These are phyloP conservation scores for Heterobasidion occidentale DNA, from an alignment of 1,284 basidiomycete genomes.

Conservation along the genomic window DNA sequence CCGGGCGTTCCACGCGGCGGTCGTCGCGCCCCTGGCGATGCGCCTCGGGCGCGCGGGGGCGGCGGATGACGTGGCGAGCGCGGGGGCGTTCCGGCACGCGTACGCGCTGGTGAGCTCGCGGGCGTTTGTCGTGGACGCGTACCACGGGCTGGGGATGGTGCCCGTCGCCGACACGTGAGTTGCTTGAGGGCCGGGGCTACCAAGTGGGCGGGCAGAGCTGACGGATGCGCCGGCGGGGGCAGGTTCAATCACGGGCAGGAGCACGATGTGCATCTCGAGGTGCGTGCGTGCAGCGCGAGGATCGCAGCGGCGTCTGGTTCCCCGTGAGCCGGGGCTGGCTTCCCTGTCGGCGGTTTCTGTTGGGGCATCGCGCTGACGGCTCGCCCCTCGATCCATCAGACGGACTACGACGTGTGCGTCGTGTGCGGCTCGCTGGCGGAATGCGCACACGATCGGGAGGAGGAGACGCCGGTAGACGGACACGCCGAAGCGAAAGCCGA, in stretches of 20 bases:
- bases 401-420: conserved; percentile 79
- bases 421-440: conserved; percentile 68
- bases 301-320: too few relatives aligned
- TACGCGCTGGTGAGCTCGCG: conserved; percentile 82
- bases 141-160: conserved; percentile 81
- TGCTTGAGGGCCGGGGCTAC: too few relatives aligned
- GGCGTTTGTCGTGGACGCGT: conserved; percentile 83
- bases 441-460: conserved; percentile 63
- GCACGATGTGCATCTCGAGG: conserved; percentile 74
- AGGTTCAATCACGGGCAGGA: conserved; percentile 80
- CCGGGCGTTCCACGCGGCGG: conserved; percentile 35
- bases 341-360: neutral
- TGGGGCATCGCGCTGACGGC: neutral
- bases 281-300: conserved; percentile 21
- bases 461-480: neutral
- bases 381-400: conserved; percentile 28
- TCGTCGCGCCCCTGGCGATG: neutral
- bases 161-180: conserved; percentile 84
- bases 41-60: conserved; percentile 16
- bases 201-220: neutral
- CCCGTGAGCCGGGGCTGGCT: too few relatives aligned
- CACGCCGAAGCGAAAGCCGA: neutral
- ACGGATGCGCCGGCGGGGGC: neutral
- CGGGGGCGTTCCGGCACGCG: conserved; percentile 57
- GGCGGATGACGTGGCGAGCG: conserved; percentile 11